phyloP scores from a whole-genome alignment of 2,329 filamentous ascomycete genomes.

The Tolypocladium guangdongense region DNA sequence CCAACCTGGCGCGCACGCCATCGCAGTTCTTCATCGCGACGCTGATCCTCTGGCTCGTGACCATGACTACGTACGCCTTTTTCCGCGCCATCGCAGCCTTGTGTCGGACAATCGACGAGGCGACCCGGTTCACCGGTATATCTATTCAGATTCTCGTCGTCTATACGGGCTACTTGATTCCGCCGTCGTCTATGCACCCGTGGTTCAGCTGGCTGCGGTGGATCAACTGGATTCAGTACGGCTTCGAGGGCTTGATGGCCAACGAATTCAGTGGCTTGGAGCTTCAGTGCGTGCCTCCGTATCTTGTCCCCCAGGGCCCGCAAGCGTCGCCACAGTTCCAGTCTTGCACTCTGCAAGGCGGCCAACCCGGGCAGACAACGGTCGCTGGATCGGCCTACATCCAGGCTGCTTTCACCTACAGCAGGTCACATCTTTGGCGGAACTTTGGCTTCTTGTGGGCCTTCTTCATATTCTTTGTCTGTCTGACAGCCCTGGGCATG shows the following conservation, averaged over 20 bases:
- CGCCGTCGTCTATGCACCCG: slow-evolving; percentile 40
- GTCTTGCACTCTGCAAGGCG: slow-evolving; percentile 39
- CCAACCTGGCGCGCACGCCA: slow-evolving; percentile 53
- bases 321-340: slow-evolving; percentile 25
- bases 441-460: slow-evolving; percentile 72
- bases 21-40: slow-evolving; percentile 58
- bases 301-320: slow-evolving; percentile 42
- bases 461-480: slow-evolving; percentile 63
- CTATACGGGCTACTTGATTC: slow-evolving; percentile 56
- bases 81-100: slow-evolving; percentile 49
- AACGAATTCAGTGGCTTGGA: slow-evolving; percentile 50
- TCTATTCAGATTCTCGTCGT: slow-evolving; percentile 54
- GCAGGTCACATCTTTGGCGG: slow-evolving; percentile 52
- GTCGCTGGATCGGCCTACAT: slow-evolving; percentile 49
- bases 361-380: slow-evolving; percentile 30
- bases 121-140: slow-evolving; percentile 46
- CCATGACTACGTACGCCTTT: slow-evolving; percentile 45
- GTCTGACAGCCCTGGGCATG: slow-evolving; percentile 58
- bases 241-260: slow-evolving; percentile 55
- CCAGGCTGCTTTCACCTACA: slow-evolving; percentile 41
- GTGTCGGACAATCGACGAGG: slow-evolving; percentile 50
- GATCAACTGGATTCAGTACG: slow-evolving; percentile 58
- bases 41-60: slow-evolving; percentile 48
- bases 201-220: slow-evolving; percentile 60
- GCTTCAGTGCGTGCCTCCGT: slow-evolving; percentile 47